A percentile compares a stretch with the other conserved stretches of the same genome.
phyloP scores from a whole-genome alignment of 805 yeast genomes.

The Suhomyces xylopsoci region DNA sequence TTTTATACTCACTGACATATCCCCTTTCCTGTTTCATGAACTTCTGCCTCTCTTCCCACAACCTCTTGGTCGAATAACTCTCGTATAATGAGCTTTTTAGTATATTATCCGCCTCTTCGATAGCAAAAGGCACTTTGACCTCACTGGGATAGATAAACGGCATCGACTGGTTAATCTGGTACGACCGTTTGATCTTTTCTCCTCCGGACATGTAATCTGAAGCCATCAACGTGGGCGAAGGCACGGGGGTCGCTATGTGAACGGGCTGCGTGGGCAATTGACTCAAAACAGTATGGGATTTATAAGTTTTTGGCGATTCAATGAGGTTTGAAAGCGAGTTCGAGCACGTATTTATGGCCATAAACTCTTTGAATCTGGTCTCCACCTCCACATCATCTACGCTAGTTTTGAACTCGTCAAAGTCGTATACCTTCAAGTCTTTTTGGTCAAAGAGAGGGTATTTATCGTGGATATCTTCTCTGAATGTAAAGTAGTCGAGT shows the following conservation, averaged over 20 bases:
- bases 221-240: conserved; percentile 64
- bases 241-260: conserved; percentile 84
- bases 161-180: conserved; percentile 63
- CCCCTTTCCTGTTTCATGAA: conserved; percentile 78
- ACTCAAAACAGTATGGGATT: conserved; percentile 40
- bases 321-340: conserved; percentile 58
- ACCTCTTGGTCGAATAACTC: conserved; percentile 63
- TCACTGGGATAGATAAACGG: conserved; percentile 64
- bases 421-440: conserved; percentile 13
- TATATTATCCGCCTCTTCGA: conserved; percentile 74
- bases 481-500: conserved; percentile 76
- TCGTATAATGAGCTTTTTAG: conserved; percentile 60
- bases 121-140: conserved; percentile 60
- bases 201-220: conserved; percentile 47
- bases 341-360: conserved; percentile 42
- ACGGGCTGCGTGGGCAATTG: conserved; percentile 52
- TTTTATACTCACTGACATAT: conserved; percentile 19
- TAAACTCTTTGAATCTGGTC: conserved; percentile 29
- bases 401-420: conserved; percentile 17
- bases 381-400: conserved; percentile 30
- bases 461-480: conserved; percentile 69
- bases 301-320: conserved; percentile 54
- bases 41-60: conserved; percentile 66
- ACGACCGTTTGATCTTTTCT: conserved; percentile 50
- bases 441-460: conserved; percentile 70